Conservation (phyloP, 108 stramenopile genomes). For the Fragilariopsis cylindrus region DNA sequence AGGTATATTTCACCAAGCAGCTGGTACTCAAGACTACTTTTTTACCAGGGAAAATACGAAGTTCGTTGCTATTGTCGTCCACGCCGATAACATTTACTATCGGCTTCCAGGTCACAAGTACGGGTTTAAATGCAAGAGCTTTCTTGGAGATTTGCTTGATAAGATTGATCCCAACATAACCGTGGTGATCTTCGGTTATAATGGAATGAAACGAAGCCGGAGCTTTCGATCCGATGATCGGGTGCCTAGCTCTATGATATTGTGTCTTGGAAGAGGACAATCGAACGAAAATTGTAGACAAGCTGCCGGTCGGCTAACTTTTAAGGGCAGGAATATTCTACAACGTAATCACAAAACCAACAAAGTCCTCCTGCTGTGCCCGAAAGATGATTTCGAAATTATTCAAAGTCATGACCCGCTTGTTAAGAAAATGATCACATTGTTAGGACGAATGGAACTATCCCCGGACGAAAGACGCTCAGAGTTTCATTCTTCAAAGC, state of each 20-base stretch:
- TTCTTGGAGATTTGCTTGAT: neutral
- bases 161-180: neutral
- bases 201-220: slow-evolving; percentile 37
- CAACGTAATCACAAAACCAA: neutral
- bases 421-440: neutral
- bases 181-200: slow-evolving; percentile 41
- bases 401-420: slow-evolving; percentile 1
- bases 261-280: slow-evolving; percentile 33
- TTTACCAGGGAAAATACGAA: neutral
- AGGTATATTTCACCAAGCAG: slow-evolving; percentile 2
- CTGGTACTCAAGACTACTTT: slow-evolving; percentile 5
- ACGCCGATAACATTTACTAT: neutral
- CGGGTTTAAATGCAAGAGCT: neutral
- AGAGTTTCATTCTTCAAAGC: neutral
- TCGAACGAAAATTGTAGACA: slow-evolving; percentile 29
- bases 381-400: slow-evolving; percentile 3
- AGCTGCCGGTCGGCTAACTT: slow-evolving; percentile 42
- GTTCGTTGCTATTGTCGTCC: slow-evolving; percentile 6
- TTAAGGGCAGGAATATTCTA: slow-evolving; percentile 24
- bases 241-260: slow-evolving; percentile 37
- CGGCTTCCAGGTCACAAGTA: slow-evolving; percentile 8
- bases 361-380: slow-evolving; percentile 6
- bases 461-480: neutral
- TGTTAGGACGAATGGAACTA: neutral
- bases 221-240: slow-evolving; percentile 33